Percentiles rank a stretch among this genome's conserved stretches.
These are phyloP conservation scores for Protostelium mycophagum DNA, from an alignment of 78 protist species.

Conservation along the genomic window DNA sequence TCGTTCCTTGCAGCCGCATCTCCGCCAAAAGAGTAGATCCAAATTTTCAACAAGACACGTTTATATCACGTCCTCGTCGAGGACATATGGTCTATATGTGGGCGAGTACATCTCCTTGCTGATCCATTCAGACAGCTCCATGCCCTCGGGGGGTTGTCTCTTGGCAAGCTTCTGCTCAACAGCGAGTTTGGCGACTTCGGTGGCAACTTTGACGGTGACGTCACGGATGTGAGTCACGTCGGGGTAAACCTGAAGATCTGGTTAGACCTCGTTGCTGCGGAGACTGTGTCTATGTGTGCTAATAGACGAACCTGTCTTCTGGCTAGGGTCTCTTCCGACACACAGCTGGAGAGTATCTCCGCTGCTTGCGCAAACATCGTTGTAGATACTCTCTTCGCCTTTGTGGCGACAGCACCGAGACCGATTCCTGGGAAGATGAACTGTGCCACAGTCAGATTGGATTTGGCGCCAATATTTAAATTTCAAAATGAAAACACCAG, in stretches of 20 bases:
- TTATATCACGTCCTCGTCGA: neutral
- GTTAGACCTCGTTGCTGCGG: neutral
- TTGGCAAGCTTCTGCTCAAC: slow-evolving; percentile 9
- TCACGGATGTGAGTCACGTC: slow-evolving; percentile 41
- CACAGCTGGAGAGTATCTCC: slow-evolving; percentile 54
- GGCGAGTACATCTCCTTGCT: neutral
- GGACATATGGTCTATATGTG: neutral
- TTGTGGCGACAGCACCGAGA: slow-evolving; percentile 61
- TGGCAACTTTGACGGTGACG: slow-evolving; percentile 59
- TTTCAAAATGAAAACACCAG: no score
- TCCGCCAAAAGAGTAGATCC: no score
- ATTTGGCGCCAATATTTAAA: neutral
- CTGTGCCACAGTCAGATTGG: neutral
- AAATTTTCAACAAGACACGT: no score
- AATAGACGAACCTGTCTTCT: neutral
- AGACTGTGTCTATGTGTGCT: neutral
- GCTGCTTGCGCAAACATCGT: slow-evolving; percentile 73
- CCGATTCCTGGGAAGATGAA: slow-evolving; percentile 96
- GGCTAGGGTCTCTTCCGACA: slow-evolving; percentile 17
- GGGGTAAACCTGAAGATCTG: slow-evolving; percentile 48
- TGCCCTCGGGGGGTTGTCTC: neutral
- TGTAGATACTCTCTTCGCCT: slow-evolving; percentile 71
- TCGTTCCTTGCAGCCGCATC: no score
- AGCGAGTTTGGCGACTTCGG: slow-evolving; percentile 40
- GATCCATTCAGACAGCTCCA: neutral